Evolutionary conservation across 805 yeast species (phyloP).

Genomic region (Saturnispora diversa): DNA sequence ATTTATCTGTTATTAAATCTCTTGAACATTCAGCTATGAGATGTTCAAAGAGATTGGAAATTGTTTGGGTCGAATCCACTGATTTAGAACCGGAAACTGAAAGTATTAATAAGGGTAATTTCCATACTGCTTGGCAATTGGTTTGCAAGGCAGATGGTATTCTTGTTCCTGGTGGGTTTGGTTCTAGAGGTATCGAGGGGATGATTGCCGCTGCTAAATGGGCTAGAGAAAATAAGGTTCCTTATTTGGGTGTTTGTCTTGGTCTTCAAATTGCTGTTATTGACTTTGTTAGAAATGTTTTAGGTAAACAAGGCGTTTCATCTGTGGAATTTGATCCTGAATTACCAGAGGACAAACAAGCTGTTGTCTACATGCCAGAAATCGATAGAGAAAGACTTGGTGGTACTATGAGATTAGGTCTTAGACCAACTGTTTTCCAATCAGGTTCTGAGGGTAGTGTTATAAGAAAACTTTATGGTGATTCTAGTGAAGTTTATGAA

Average conservation of each 20-base stretch:
- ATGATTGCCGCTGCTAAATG: constrained; percentile 95
- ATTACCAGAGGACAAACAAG: constrained; percentile 54
- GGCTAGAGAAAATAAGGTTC: constrained; percentile 94
- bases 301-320: constrained; percentile 60
- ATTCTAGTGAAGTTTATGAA: constrained; percentile 60
- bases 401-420: constrained; percentile 98
- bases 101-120: constrained; percentile 57
- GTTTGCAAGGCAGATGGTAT: constrained; percentile 94
- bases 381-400: constrained; percentile 93
- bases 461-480: constrained; percentile 74
- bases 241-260: constrained; percentile 93
- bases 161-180: constrained; percentile 97
- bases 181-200: constrained; percentile 95
- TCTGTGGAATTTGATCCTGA: constrained; percentile 75
- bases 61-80: constrained; percentile 93
- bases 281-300: constrained; percentile 77
- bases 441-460: constrained; percentile 49
- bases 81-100: constrained; percentile 75
- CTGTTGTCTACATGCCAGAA: constrained; percentile 97
- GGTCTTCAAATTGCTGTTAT: constrained; percentile 97
- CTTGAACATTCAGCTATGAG: constrained; percentile 93
- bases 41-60: constrained; percentile 73
- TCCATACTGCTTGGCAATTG: constrained; percentile 92
- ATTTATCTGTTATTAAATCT: constrained; percentile 88
- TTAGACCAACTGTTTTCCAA: constrained; percentile 81